Evolutionary conservation across 2,329 filamentous ascomycete species (phyloP).

Genomic region (Colletotrichum aenigma): DNA sequence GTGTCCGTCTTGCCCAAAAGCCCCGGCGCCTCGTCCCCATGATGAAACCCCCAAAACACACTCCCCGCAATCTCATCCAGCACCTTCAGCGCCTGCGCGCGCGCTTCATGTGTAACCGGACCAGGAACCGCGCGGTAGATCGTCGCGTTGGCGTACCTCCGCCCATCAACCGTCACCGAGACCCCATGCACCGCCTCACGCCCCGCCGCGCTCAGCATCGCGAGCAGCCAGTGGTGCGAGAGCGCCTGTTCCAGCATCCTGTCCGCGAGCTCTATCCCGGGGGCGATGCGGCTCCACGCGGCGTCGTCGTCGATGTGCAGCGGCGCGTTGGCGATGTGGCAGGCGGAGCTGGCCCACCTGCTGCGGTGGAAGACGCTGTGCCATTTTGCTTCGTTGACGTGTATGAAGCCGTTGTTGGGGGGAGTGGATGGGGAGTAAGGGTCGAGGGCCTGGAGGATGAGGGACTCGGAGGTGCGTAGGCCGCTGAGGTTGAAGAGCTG

Average conservation of each 20-base stretch:
- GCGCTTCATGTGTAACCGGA: not conserved
- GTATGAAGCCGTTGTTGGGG: not conserved
- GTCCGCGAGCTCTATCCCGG: not conserved
- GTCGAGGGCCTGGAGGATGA: not conserved
- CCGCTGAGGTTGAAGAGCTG: not conserved
- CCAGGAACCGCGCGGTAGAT: not conserved
- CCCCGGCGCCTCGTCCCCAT: not conserved
- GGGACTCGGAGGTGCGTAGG: not conserved
- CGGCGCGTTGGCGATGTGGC: not conserved
- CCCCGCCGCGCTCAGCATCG: not conserved
- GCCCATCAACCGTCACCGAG: not conserved
- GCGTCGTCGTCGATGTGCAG: not conserved
- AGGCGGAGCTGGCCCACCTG: not conserved
- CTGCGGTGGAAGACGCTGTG: not conserved
- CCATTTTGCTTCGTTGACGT: conserved; percentile 1
- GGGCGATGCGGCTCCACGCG: not conserved
- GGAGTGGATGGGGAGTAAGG: too few species aligned
- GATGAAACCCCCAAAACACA: conserved; percentile 1
- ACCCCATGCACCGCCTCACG: not conserved
- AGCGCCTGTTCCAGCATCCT: not conserved
- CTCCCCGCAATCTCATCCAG: not conserved
- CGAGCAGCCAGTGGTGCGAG: not conserved
- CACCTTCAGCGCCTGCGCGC: not conserved
- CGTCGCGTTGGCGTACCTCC: not conserved
- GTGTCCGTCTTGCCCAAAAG: not conserved